Base-by-base conservation (phyloP, 1,284 basidiomycete genomes). In the Cutaneotrichosporon cyanovorans region DNA sequence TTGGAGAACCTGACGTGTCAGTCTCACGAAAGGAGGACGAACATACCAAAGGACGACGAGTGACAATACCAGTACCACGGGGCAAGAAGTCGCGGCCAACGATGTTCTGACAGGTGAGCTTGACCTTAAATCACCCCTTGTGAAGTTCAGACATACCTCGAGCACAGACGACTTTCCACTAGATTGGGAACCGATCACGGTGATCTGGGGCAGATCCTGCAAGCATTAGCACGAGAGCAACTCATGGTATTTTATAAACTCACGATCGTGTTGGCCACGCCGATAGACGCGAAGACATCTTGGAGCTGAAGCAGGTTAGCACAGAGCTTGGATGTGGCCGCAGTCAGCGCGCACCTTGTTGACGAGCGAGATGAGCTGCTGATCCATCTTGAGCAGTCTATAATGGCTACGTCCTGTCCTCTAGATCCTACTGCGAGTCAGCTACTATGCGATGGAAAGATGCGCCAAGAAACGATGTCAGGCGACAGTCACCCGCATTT, bases 21-120 rank as follows among this genome's bases (percentile, higher is more conserved):
- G 12, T 12, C 7, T 28, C 7, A 7, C 7, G 25, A 7, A 12
- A 12, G 7, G 12, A 28, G 12, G 8, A 12, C 25, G 8, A 7
- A 12, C 25, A 7, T 28, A 28, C 84, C 70, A 95, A 73, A 46
- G 91, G 91, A 67, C 93, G 82, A 66, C 93, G 81, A 45, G 93
- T 97, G 66, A 56, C 54, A 66, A 98, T 98, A 33, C 53, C 53
- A 4, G 53, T 49, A 15, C 73, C 73, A 47, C 93, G 83, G 18
- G 93, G 93, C 40, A 98, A 81, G 68, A 98, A 98, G 74, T 97
- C 93, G 55, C 84, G 79, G 41, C 90, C 93, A 45, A 97, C 93
- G 60, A 96, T 91, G 75, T 96, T 96, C 87, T 95, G 49, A 9
- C 40, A 18, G 15, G 33, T 46, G 23, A 45, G 43, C n/a, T 34